phyloP scores from a whole-genome alignment of 2,329 filamentous ascomycete genomes.

The Furcasterigmium furcatum region DNA sequence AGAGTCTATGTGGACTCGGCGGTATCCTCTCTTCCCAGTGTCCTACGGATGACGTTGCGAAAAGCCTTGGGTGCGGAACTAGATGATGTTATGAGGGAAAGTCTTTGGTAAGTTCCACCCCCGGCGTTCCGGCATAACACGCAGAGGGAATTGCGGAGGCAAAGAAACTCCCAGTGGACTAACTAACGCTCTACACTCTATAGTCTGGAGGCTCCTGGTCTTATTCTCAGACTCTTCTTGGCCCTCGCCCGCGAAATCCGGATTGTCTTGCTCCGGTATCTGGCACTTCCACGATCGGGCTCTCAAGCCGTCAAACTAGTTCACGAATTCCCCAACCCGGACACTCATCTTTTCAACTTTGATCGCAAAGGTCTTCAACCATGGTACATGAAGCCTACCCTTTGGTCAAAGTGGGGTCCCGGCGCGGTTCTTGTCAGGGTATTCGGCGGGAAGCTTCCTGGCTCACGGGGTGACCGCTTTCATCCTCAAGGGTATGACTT shows the following conservation, averaged over 20 bases:
- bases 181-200: no score
- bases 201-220: conserved; percentile 5
- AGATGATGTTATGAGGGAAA: conserved; percentile 11
- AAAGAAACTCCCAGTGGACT: no score
- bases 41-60: conserved; percentile 7
- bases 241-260: conserved; percentile 34
- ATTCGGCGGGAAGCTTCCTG: conserved; percentile 42
- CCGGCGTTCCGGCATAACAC: no score
- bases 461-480: conserved; percentile 40
- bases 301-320: conserved; percentile 28
- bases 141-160: conserved; percentile 22
- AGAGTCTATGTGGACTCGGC: conserved; percentile 25
- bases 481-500: conserved; percentile 43
- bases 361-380: conserved; percentile 42
- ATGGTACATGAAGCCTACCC: conserved; percentile 48
- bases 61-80: conserved; percentile 9
- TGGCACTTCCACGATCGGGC: conserved; percentile 44
- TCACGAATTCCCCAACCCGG: conserved; percentile 33
- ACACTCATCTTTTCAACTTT: conserved; percentile 36
- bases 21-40: conserved; percentile 16
- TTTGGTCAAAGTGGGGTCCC: conserved; percentile 44
- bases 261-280: conserved; percentile 41
- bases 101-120: conserved; percentile 3
- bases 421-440: conserved; percentile 38
- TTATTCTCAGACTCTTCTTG: conserved; percentile 21